A percentile compares a stretch with the other conserved stretches of the same genome.
These are phyloP conservation scores for Lophium mytilinum DNA, from an alignment of 495 filamentous ascomycete species.

Conservation along the genomic window DNA sequence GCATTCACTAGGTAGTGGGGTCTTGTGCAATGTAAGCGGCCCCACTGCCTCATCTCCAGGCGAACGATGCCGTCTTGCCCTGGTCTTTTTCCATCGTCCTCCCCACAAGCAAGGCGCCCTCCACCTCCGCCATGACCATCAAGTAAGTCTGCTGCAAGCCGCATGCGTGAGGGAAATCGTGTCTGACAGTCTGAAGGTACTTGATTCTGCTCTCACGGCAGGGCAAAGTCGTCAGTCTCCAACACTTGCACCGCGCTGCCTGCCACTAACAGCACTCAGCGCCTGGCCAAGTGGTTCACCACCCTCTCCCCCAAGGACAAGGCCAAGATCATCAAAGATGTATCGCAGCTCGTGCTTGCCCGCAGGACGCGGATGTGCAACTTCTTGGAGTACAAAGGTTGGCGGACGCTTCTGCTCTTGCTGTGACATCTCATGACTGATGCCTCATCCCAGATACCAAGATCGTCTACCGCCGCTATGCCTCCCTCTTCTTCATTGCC, in stretches of 20 bases:
- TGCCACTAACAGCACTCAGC: constrained; percentile 46
- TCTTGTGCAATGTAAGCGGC: no score
- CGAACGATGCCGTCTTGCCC: no score
- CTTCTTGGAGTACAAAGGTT: constrained; percentile 98
- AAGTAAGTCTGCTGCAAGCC: constrained; percentile 39
- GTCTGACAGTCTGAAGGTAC: constrained; percentile 53
- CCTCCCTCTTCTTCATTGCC: constrained; percentile 98
- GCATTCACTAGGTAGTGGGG: no score
- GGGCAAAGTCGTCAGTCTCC: constrained; percentile 86
- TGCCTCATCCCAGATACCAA: constrained; percentile 64
- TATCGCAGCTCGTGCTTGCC: constrained; percentile 94
- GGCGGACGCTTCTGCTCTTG: not conserved
- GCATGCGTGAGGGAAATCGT: not conserved
- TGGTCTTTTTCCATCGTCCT: not conserved
- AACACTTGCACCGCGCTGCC: constrained; percentile 34
- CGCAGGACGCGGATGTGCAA: constrained; percentile 98
- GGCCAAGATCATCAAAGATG: constrained; percentile 99
- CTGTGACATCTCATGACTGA: constrained; percentile 3
- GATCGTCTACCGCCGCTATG: constrained; percentile 97
- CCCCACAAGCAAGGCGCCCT: not conserved
- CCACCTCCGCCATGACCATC: constrained; percentile 47
- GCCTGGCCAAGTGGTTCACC: constrained; percentile 99
- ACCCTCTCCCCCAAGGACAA: constrained; percentile 97
- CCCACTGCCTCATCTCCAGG: no score
- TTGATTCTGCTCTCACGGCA: constrained; percentile 94